These are phyloP conservation scores for Daldinia eschscholtzii DNA, from an alignment of 2,329 filamentous ascomycete genomes.

Conservation along the genomic window DNA sequence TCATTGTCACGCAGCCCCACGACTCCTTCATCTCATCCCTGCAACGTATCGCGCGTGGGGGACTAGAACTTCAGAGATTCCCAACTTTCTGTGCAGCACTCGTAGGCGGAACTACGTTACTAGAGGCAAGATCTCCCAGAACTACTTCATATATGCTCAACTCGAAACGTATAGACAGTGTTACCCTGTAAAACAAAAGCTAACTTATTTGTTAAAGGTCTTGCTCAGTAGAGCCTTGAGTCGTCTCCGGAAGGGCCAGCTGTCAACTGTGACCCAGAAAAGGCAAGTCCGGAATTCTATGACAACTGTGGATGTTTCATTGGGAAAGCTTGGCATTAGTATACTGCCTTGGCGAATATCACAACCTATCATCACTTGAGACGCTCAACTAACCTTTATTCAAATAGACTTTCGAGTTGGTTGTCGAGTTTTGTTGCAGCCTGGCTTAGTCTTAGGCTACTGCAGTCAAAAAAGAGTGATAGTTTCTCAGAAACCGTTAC, in stretches of 20 bases:
- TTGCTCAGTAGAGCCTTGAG: constrained; percentile 47
- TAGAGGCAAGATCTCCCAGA: constrained; percentile 62
- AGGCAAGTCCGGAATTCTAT: constrained; percentile 51
- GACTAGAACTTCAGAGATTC: constrained; percentile 68
- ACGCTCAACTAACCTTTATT: constrained; percentile 39
- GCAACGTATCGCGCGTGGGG: constrained; percentile 61
- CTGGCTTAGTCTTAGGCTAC: constrained; percentile 68
- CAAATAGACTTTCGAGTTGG: constrained; percentile 66
- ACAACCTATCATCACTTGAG: constrained; percentile 19
- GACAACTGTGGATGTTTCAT: constrained; percentile 33
- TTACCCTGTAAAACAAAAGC: constrained; percentile 4
- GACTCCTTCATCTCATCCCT: constrained; percentile 53
- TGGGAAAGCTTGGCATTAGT: constrained; percentile 38
- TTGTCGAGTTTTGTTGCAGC: constrained; percentile 69
- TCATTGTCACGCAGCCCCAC: constrained; percentile 44
- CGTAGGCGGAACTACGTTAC: constrained; percentile 70
- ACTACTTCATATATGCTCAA: constrained; percentile 12
- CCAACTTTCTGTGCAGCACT: constrained; percentile 72
- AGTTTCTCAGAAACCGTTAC: constrained; percentile 58
- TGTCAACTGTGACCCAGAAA: constrained; percentile 45
- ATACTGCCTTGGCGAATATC: constrained; percentile 32
- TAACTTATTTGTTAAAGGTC: constrained; percentile 43
- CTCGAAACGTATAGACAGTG: background rate
- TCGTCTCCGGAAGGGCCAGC: constrained; percentile 41
- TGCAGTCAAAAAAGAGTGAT: constrained; percentile 67